Percentiles rank a stretch among this genome's conserved stretches.
phyloP scores from a whole-genome alignment of 2,329 filamentous ascomycete species.

The Ophiostoma pallidulum region DNA sequence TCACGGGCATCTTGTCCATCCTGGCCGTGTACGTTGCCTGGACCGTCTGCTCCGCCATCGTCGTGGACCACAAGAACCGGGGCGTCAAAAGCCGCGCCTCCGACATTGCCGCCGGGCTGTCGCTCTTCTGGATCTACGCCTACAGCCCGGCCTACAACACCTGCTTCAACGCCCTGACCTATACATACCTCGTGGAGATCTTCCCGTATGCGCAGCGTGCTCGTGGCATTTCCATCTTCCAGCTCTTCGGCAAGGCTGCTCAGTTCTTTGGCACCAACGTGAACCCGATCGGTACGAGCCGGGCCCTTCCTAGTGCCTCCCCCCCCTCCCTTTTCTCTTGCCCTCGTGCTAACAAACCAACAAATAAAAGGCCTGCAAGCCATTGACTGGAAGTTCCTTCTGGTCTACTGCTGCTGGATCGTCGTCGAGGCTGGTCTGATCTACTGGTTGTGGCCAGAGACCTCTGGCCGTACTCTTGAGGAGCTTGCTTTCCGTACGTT shows the following conservation, averaged over 20 bases:
- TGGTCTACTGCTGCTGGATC: constrained; percentile 26
- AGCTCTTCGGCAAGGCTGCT: constrained; percentile 24
- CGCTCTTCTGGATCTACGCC: constrained; percentile 50
- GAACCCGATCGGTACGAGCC: constrained; percentile 22
- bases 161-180: constrained; percentile 57
- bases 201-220: constrained; percentile 24
- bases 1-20: constrained; percentile 42
- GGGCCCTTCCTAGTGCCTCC: too few relatives aligned
- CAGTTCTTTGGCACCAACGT: constrained; percentile 25
- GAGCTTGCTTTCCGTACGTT: constrained; percentile 21
- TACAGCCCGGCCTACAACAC: constrained; percentile 54
- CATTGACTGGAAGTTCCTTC: constrained; percentile 24
- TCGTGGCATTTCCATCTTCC: constrained; percentile 25
- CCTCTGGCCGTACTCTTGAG: constrained; percentile 22
- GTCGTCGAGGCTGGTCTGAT: constrained; percentile 26
- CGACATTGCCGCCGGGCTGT: constrained; percentile 27
- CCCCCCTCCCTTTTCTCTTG: not conserved
- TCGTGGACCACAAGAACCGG: constrained; percentile 20
- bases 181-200: constrained; percentile 33
- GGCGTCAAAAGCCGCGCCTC: constrained; percentile 7
- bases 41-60: constrained; percentile 30
- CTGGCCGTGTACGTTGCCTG: constrained; percentile 40
- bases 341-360: not conserved
- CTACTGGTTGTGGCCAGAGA: constrained; percentile 24
- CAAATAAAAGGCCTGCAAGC: constrained; percentile 15